These are phyloP conservation scores for Chlamydomonas incerta DNA, from an alignment of 139 green algal genomes.

Conservation along the genomic window DNA sequence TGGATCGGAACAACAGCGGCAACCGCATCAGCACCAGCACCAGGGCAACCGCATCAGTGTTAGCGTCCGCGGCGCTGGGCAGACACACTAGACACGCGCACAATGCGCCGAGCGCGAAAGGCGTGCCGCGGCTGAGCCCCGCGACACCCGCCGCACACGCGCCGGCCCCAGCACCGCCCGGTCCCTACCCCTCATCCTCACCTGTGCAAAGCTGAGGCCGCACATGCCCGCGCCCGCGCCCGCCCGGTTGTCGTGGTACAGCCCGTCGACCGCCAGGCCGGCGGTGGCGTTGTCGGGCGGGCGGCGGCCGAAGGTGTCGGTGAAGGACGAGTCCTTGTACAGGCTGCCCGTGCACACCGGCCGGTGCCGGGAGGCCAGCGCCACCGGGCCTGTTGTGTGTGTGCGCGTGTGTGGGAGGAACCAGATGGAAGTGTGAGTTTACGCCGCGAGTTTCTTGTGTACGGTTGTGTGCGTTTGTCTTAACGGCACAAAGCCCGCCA, in stretches of 20 bases:
- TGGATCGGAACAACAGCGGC: not conserved
- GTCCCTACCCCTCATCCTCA: not conserved
- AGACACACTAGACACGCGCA: too few relatives aligned
- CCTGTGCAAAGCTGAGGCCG: slow-evolving; percentile 19
- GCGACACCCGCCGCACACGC: too few relatives aligned
- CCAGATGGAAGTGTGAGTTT: too few relatives aligned
- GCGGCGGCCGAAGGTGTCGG: not conserved
- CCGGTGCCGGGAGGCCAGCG: slow-evolving; percentile 26
- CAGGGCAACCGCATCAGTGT: too few relatives aligned
- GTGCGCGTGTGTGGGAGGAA: not conserved
- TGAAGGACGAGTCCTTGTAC: not conserved
- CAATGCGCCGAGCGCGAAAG: too few relatives aligned
- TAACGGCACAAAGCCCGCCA: too few relatives aligned
- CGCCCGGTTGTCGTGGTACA: slow-evolving; percentile 25
- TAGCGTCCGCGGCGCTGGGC: too few relatives aligned
- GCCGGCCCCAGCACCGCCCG: too few relatives aligned
- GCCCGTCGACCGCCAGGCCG: slow-evolving; percentile 17
- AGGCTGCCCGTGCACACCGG: slow-evolving; percentile 14
- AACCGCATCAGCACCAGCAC: too few relatives aligned
- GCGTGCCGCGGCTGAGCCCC: too few relatives aligned
- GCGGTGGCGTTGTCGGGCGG: slow-evolving; percentile 9
- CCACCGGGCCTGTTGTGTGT: not conserved
- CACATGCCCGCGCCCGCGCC: slow-evolving; percentile 23
- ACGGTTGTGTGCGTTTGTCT: too few relatives aligned
- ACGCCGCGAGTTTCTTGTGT: too few relatives aligned